Base-by-base conservation (phyloP, 305 asterid genomes). In the Rubia peregrina region DNA sequence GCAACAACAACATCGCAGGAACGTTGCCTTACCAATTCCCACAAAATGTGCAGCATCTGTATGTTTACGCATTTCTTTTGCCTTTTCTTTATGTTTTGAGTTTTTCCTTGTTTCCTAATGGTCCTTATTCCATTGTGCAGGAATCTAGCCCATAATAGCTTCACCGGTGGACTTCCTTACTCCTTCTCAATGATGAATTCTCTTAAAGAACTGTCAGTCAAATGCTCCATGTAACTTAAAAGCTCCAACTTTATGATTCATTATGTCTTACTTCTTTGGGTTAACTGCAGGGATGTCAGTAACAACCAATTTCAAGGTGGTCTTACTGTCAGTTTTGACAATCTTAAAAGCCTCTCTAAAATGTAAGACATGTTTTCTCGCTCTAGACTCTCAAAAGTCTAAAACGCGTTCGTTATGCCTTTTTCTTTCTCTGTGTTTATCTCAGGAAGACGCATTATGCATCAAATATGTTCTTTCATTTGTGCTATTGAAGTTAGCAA, bases 1-100 rank as follows among this genome's bases (percentile, higher is more conserved):
- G 98, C 81, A 82, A 83, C 74, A 94, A 94, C 80, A 85, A 84
- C 83, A 82, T 94, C 21, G 91, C 89, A 69, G 85, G 77, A 80
- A 85, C 77, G 83, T 72, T 94, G 74, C 97, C 96, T 0, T 94
- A 78, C 78, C 87, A 85, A 73, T 89, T 89, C 78, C 98, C 98
- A 74, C 89, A 83, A 1, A 88, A 89, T 61, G 77, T 91, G 75
- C 82, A 84, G 68, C 83, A 75, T 83, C 77, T 94, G 99, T 94
- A 90, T 75, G 99, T 67, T 81, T 68, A 46, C 73, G 56, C n/a
- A 49, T 67, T 53, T 48, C 19, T 53, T 63, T 75, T 68, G 61
- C 61, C n/a, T 30, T 38, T 17, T 63, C 77, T 44, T 69, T 63
- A 46, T 16, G 12, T 42, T 43, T 6, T 17, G 60, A 38, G 38